A percentile compares a stretch with the other conserved stretches of the same genome.
Conservation (phyloP, 768 basidiomycete genomes). For the Suillus cothurnatus region DNA sequence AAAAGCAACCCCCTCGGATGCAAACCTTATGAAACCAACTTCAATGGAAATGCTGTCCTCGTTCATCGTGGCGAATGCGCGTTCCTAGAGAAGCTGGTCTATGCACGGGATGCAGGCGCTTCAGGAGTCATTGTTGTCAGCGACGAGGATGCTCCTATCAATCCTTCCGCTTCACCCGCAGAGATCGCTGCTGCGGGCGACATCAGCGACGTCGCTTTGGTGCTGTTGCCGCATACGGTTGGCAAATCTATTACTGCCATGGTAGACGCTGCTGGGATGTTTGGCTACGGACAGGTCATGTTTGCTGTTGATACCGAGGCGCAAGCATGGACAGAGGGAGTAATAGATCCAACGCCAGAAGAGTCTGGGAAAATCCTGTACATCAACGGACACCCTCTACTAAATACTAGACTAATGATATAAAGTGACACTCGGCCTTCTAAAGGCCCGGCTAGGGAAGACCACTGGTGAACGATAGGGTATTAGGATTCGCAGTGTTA, state of each 20-base stretch:
- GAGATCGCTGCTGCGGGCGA: conserved; percentile 62
- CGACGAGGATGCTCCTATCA: conserved; percentile 58
- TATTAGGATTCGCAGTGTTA: neutral
- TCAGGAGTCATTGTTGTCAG: conserved; percentile 78
- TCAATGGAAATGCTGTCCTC: conserved; percentile 58
- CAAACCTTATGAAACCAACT: conserved; percentile 47
- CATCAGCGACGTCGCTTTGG: conserved; percentile 57
- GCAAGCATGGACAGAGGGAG: conserved; percentile 18
- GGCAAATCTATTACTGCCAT: conserved; percentile 58
- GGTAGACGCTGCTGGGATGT: conserved; percentile 51
- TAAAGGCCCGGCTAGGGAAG: neutral
- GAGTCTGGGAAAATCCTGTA: conserved; percentile 59
- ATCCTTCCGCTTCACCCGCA: conserved; percentile 61
- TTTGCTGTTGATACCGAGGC: conserved; percentile 50
- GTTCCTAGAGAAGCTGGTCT: conserved; percentile 80
- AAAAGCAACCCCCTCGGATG: conserved; percentile 62
- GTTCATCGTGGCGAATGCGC: conserved; percentile 82
- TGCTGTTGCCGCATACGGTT: conserved; percentile 55
- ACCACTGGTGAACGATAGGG: neutral
- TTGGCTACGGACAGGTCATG: conserved; percentile 50
- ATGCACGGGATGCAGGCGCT: conserved; percentile 71
- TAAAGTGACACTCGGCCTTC: conserved; percentile 30
- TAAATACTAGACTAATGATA: conserved; percentile 73
- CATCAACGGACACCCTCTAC: conserved; percentile 73
- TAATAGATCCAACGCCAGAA: conserved; percentile 26